phyloP scores from a whole-genome alignment of 768 basidiomycete genomes.

The Exidia glandulosa region DNA sequence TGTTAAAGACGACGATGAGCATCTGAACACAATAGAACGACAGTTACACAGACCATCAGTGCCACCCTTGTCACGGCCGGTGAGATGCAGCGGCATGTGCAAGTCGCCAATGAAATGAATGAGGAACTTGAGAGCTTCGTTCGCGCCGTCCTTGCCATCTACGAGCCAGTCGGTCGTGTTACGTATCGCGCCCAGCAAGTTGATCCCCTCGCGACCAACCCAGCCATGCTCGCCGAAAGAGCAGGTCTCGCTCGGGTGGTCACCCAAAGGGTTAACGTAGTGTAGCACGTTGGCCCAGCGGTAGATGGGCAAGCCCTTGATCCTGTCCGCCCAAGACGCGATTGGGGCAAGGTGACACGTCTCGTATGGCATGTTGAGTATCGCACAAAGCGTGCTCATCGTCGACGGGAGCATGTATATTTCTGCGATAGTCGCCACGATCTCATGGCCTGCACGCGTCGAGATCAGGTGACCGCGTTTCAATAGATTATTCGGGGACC shows the following conservation, averaged over 20 bases:
- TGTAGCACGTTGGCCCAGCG: constrained; percentile 67
- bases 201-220: constrained; percentile 47
- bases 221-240: constrained; percentile 62
- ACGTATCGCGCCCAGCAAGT: constrained; percentile 67
- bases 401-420: constrained; percentile 74
- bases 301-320: constrained; percentile 34
- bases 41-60: constrained; percentile 42
- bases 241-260: constrained; percentile 70
- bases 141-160: constrained; percentile 30
- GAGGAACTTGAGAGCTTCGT: constrained; percentile 84
- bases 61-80: constrained; percentile 78
- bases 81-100: constrained; percentile 89
- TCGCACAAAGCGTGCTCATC: constrained; percentile 51
- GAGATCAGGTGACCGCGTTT: neutral
- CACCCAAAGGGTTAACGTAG: constrained; percentile 62
- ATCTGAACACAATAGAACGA: constrained; percentile 6
- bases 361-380: constrained; percentile 44
- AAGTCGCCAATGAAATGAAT: constrained; percentile 90
- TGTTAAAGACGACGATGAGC: constrained; percentile 4
- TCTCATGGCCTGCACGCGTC: constrained; percentile 60
- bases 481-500: neutral
- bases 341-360: constrained; percentile 75
- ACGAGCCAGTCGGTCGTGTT: constrained; percentile 52
- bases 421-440: constrained; percentile 89
- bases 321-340: constrained; percentile 80